phyloP scores from a whole-genome alignment of 306 rosid species.

The Amphicarpaea edgeworthii region DNA sequence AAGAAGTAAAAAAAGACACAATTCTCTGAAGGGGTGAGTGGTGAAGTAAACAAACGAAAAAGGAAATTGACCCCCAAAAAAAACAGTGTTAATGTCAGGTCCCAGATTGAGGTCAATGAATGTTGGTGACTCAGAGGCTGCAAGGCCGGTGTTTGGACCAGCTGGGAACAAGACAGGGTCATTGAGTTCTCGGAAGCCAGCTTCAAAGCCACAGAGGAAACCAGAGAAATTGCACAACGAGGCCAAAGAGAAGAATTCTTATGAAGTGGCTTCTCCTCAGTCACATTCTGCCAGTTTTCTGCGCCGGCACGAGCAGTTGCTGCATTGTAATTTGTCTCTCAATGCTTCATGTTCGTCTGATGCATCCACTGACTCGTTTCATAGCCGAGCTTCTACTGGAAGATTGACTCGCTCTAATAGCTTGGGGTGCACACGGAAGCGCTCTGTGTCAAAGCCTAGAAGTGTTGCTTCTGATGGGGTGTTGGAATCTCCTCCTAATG shows the following conservation, averaged over 20 bases:
- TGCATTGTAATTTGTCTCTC: slow-evolving; percentile 70
- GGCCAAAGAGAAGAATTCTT: slow-evolving; percentile 62
- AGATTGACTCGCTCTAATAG: slow-evolving; percentile 71
- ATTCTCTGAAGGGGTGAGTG: slow-evolving; percentile 33
- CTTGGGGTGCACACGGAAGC: slow-evolving; percentile 68
- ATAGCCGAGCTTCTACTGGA: slow-evolving; percentile 80
- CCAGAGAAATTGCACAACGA: slow-evolving; percentile 58
- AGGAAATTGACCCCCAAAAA: slow-evolving; percentile 6
- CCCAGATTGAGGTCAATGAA: slow-evolving; percentile 81
- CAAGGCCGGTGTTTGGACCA: slow-evolving; percentile 73
- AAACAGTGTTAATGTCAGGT: slow-evolving; percentile 63
- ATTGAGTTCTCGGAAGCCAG: slow-evolving; percentile 57
- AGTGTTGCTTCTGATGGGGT: slow-evolving; percentile 79
- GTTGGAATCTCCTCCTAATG: slow-evolving; percentile 64
- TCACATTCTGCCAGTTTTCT: slow-evolving; percentile 59
- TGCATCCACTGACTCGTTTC: slow-evolving; percentile 85
- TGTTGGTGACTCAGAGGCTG: slow-evolving; percentile 66
- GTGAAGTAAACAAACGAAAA: slow-evolving; percentile 1
- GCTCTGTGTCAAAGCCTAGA: slow-evolving; percentile 64
- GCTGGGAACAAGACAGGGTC: slow-evolving; percentile 72
- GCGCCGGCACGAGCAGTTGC: slow-evolving; percentile 76
- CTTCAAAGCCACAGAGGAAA: slow-evolving; percentile 66
- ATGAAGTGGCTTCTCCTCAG: slow-evolving; percentile 60
- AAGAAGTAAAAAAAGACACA: slow-evolving; percentile 3
- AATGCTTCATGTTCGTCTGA: slow-evolving; percentile 88